Conservation (phyloP, 768 basidiomycete genomes). For the Amylocystis lapponica region DNA sequence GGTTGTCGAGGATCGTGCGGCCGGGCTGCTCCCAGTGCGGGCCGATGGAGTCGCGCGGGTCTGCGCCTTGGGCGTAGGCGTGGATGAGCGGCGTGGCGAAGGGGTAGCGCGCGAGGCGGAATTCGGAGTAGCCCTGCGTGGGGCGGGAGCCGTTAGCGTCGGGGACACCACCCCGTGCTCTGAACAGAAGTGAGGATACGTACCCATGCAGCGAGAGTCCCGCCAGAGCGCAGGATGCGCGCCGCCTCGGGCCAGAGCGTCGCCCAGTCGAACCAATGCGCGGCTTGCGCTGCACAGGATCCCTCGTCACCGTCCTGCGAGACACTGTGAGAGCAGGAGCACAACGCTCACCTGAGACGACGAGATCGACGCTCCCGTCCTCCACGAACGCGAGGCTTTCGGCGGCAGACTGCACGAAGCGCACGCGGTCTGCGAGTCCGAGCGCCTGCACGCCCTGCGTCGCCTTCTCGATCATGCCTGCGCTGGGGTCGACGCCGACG, state of each 20-base stretch:
- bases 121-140: constrained; percentile 50
- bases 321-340: not conserved
- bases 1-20: constrained; percentile 63
- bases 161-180: not conserved
- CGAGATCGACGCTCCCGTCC: constrained; percentile 54
- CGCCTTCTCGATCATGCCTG: constrained; percentile 58
- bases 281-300: constrained; percentile 55
- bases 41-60: constrained; percentile 51
- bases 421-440: constrained; percentile 18
- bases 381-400: constrained; percentile 50
- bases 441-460: constrained; percentile 8
- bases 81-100: constrained; percentile 52
- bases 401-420: constrained; percentile 37
- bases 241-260: constrained; percentile 65
- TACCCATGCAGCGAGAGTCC: constrained; percentile 74
- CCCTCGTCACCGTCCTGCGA: not conserved
- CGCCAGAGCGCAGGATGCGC: constrained; percentile 53
- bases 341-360: constrained; percentile 51
- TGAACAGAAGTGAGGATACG: constrained; percentile 13
- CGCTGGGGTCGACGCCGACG: constrained; percentile 71
- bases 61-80: constrained; percentile 55
- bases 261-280: constrained; percentile 78
- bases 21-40: constrained; percentile 81
- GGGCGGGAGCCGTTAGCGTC: not conserved
- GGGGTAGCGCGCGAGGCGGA: constrained; percentile 60